These are phyloP conservation scores for Phaeosphaeria sp. DNA, from an alignment of 2,329 filamentous ascomycete species.

Conservation along the genomic window DNA sequence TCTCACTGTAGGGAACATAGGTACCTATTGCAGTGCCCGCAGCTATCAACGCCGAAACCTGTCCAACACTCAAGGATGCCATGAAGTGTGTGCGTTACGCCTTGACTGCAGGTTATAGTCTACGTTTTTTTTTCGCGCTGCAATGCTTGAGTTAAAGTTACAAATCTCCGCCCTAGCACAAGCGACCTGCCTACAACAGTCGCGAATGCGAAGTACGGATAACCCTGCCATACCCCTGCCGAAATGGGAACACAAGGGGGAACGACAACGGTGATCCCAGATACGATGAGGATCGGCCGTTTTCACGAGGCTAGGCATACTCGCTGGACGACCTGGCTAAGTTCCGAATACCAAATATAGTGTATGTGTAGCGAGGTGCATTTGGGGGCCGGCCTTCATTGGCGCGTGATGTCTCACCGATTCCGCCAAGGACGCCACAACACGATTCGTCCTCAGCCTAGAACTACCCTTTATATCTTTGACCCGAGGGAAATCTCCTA, in stretches of 20 bases:
- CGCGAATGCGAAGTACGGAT: not conserved
- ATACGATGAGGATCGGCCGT: not conserved
- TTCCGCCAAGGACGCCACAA: not conserved
- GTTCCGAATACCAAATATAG: not conserved
- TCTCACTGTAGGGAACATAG: not conserved
- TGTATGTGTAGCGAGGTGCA: not conserved
- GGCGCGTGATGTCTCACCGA: not conserved
- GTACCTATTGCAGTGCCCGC: not conserved
- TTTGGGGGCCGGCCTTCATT: not conserved
- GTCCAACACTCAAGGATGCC: not conserved
- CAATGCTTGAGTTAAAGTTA: not conserved
- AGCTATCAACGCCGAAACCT: not conserved
- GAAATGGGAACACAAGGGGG: not conserved
- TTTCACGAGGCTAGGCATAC: not conserved
- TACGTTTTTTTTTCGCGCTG: not conserved
- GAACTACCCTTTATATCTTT: not conserved
- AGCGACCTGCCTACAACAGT: not conserved
- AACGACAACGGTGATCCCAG: not conserved
- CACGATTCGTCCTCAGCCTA: not conserved
- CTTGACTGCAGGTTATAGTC: not conserved
- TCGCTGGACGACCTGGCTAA: not conserved
- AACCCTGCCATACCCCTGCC: not conserved
- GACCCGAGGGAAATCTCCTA: not conserved
- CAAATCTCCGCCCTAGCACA: not conserved
- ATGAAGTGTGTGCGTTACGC: not conserved